Evolutionary conservation across 1,284 basidiomycete genomes (phyloP).

Genomic region (Rhodofomes roseus): DNA sequence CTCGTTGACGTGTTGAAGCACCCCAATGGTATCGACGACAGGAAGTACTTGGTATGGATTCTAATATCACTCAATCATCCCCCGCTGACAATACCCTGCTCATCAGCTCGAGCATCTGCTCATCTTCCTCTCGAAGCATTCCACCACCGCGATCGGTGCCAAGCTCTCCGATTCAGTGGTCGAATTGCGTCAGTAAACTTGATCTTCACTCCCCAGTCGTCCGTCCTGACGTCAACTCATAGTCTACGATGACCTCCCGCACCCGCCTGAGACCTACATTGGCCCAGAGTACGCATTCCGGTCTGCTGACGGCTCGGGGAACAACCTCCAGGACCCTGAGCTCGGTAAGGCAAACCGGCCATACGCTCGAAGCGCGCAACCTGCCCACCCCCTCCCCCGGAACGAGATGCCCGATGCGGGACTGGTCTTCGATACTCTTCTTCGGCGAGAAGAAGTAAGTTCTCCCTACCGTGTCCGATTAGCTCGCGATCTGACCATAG

Average conservation of each 20-base stretch:
- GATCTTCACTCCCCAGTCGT: neutral
- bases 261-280: constrained; percentile 70
- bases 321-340: constrained; percentile 66
- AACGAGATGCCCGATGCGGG: constrained; percentile 75
- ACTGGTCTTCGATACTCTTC: constrained; percentile 68
- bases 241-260: constrained; percentile 77
- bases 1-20: constrained; percentile 53
- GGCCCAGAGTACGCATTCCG: constrained; percentile 62
- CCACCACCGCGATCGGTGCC: constrained; percentile 41
- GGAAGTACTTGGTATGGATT: constrained; percentile 51
- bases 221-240: neutral
- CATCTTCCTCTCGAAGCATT: constrained; percentile 58
- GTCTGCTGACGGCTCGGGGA: constrained; percentile 66
- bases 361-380: constrained; percentile 80
- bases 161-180: constrained; percentile 52
- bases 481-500: neutral
- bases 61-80: constrained; percentile 2
- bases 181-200: constrained; percentile 46
- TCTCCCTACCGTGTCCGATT: neutral
- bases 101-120: constrained; percentile 69
- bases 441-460: constrained; percentile 53
- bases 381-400: constrained; percentile 54
- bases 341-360: constrained; percentile 73
- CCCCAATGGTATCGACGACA: constrained; percentile 62
- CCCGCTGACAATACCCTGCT: neutral